These are phyloP conservation scores for Neurospora sp. DNA, from an alignment of 2,329 filamentous ascomycete genomes.

Conservation along the genomic window DNA sequence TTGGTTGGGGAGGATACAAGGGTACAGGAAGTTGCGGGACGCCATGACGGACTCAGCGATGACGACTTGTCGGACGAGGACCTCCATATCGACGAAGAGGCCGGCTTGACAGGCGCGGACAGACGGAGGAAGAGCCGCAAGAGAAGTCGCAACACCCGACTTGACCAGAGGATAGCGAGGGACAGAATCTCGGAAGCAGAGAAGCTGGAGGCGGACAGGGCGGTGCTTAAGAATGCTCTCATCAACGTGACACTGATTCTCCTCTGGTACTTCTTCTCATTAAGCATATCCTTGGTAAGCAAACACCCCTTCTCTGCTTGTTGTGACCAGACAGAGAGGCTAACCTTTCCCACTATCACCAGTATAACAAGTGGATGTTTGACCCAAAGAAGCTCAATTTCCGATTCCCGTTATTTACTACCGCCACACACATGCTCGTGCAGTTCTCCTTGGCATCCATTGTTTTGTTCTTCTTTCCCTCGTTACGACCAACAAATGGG, in stretches of 20 bases:
- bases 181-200: conserved; percentile 58
- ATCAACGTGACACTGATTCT: conserved; percentile 75
- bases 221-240: conserved; percentile 56
- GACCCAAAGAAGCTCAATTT: conserved; percentile 77
- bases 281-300: conserved; percentile 81
- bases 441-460: conserved; percentile 73
- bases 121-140: conserved; percentile 56
- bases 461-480: conserved; percentile 75
- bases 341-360: conserved; percentile 12
- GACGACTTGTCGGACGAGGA: conserved; percentile 62
- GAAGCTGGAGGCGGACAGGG: conserved; percentile 65
- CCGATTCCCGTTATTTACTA: conserved; percentile 89
- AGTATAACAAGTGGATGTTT: conserved; percentile 99
- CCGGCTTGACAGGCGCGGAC: conserved; percentile 68
- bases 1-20: conserved; percentile 33
- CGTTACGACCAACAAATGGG: conserved; percentile 56
- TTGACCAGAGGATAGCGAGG: conserved; percentile 60
- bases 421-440: conserved; percentile 88
- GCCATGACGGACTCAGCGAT: conserved; percentile 13
- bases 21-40: conserved; percentile 12
- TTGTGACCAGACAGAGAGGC: conserved; percentile 11
- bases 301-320: not conserved
- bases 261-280: conserved; percentile 83
- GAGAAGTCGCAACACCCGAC: conserved; percentile 54
- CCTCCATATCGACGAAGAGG: conserved; percentile 78